Evolutionary conservation across 2,329 filamentous ascomycete genomes (phyloP).

Genomic region (Bimuria novae-zelandiae): DNA sequence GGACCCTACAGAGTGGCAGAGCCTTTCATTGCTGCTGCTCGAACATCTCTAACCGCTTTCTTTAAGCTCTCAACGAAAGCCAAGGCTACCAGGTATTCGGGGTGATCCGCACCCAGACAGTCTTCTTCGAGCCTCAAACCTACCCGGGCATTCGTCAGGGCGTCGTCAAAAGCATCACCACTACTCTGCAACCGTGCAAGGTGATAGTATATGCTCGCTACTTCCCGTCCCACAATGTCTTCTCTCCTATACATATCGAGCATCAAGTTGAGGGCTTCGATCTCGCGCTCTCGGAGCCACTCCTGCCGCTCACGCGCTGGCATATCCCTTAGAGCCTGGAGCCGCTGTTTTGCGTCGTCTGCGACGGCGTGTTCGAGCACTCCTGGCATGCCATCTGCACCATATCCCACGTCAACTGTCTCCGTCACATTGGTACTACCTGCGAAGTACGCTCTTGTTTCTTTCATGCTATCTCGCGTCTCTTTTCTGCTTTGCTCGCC

Average conservation of each 20-base stretch:
- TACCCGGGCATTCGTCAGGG: neutral
- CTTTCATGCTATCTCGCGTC: neutral
- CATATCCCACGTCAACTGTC: neutral
- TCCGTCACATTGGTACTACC: neutral
- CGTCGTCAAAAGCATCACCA: neutral
- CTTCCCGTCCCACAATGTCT: slow-evolving; percentile 4
- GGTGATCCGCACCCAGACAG: slow-evolving; percentile 3
- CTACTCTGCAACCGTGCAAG: neutral
- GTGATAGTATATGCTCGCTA: neutral
- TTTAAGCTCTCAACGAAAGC: neutral
- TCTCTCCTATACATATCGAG: neutral
- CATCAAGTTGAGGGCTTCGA: neutral
- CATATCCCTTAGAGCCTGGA: neutral
- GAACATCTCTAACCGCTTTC: neutral
- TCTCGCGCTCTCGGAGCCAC: neutral
- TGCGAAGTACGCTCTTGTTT: neutral
- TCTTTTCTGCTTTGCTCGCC: neutral
- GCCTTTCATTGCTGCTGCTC: too few relatives aligned
- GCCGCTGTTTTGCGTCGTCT: neutral
- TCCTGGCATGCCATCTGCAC: neutral
- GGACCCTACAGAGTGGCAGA: too few relatives aligned
- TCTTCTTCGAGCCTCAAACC: neutral
- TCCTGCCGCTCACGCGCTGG: neutral
- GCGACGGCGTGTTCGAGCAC: neutral
- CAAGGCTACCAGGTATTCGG: neutral